Evolutionary conservation across 2,329 filamentous ascomycete species (phyloP).

Genomic region (Colletotrichum sp.): DNA sequence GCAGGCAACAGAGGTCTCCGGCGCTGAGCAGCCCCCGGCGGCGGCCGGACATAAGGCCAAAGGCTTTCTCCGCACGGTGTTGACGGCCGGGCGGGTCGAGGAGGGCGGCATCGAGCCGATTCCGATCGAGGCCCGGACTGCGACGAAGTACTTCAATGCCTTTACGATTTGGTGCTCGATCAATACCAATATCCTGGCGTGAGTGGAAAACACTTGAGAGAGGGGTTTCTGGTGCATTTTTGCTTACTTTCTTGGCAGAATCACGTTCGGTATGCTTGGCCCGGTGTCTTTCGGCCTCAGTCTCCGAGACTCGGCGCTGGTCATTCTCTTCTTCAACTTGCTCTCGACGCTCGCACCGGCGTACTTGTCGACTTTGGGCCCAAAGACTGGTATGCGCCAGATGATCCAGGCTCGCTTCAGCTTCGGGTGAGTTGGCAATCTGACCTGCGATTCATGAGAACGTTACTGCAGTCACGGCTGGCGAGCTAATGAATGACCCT

Average conservation of each 20-base stretch:
- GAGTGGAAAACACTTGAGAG: neutral
- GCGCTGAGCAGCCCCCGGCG: neutral
- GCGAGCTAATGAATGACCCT: neutral
- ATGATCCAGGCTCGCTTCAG: constrained; percentile 50
- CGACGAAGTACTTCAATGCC: constrained; percentile 34
- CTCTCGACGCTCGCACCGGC: constrained; percentile 42
- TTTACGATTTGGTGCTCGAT: constrained; percentile 36
- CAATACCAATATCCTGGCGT: constrained; percentile 35
- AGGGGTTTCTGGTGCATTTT: neutral
- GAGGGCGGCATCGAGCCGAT: constrained; percentile 34
- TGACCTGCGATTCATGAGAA: constrained; percentile 25
- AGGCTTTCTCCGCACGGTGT: constrained; percentile 1
- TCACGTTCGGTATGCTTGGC: constrained; percentile 48
- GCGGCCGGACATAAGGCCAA: neutral
- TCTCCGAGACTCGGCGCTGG: constrained; percentile 45
- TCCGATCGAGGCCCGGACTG: constrained; percentile 31
- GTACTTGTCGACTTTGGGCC: constrained; percentile 46
- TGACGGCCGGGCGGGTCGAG: constrained; percentile 28
- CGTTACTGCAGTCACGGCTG: no score
- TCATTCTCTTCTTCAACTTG: constrained; percentile 53
- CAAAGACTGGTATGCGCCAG: constrained; percentile 51
- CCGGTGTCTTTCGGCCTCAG: constrained; percentile 46
- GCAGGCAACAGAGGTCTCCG: neutral
- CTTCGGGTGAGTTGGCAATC: constrained; percentile 17
- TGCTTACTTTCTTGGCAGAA: constrained; percentile 29